Evolutionary conservation across 2,329 filamentous ascomycete species (phyloP).

Genomic region (Fusarium poae): DNA sequence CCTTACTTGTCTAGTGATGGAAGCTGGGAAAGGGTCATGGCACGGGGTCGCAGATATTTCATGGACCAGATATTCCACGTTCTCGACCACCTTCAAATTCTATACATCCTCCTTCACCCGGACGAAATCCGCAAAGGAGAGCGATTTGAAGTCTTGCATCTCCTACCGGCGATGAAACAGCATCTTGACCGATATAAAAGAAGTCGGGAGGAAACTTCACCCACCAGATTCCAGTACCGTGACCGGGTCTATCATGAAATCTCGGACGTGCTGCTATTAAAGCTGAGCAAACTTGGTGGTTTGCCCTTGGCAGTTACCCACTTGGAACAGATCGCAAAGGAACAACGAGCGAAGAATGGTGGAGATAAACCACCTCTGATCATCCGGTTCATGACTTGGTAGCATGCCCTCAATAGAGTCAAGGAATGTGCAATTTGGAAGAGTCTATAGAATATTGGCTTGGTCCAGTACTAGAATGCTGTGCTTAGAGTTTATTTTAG

Average conservation of each 20-base stretch:
- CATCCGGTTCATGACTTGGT: neutral
- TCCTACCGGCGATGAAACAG: neutral
- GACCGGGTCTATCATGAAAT: neutral
- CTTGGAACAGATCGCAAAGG: neutral
- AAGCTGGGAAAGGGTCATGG: accelerated
- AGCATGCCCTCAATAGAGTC: no score
- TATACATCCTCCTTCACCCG: neutral
- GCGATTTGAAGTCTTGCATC: neutral
- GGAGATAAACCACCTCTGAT: neutral
- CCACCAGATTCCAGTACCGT: neutral
- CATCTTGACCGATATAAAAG: neutral
- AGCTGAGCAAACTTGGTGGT: neutral
- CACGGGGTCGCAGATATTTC: accelerated
- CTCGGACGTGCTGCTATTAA: neutral
- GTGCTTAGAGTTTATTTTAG: no score
- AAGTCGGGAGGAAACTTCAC: neutral
- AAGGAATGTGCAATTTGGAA: no score
- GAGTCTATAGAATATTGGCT: no score
- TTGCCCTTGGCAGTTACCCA: neutral
- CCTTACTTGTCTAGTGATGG: neutral
- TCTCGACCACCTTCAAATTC: neutral
- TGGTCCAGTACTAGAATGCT: no score
- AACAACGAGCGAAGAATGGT: neutral
- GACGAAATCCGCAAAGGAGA: neutral
- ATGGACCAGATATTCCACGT: neutral